These are phyloP conservation scores for Ustilago bromivora DNA, from an alignment of 1,284 basidiomycete species.

Conservation along the genomic window DNA sequence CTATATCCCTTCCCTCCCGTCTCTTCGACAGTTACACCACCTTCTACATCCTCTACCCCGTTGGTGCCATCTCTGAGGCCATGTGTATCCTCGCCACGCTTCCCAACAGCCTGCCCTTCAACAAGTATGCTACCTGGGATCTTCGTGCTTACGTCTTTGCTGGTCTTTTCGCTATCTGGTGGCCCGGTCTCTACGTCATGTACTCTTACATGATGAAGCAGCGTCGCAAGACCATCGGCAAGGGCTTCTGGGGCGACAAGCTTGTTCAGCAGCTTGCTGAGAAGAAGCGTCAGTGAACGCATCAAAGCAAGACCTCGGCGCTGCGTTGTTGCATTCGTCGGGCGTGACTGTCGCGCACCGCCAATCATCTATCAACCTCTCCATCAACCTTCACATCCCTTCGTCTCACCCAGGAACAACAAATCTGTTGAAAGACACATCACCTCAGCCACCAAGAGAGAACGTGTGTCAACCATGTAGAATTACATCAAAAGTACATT, in stretches of 20 bases:
- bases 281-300: conserved; percentile 59
- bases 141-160: conserved; percentile 71
- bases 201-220: conserved; percentile 90
- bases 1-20: background rate
- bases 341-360: background rate
- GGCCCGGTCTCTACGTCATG: conserved; percentile 88
- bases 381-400: background rate
- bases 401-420: background rate
- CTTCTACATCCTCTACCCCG: conserved; percentile 91
- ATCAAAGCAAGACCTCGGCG: background rate
- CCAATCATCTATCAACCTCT: background rate
- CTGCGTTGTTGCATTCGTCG: background rate
- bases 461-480: conserved; percentile 8
- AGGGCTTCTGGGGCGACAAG: conserved; percentile 66
- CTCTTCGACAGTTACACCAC: conserved; percentile 77
- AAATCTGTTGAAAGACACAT: background rate
- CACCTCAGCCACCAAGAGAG: background rate
- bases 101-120: conserved; percentile 70
- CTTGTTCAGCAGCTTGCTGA: conserved; percentile 30
- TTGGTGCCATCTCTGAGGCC: conserved; percentile 91
- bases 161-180: conserved; percentile 84
- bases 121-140: conserved; percentile 47
- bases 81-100: conserved; percentile 84
- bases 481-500: conserved; percentile 11
- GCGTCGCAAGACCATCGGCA: conserved; percentile 80